Base-by-base conservation (phyloP, 2,329 filamentous ascomycete species). In the Penicillium hesseltinei region DNA sequence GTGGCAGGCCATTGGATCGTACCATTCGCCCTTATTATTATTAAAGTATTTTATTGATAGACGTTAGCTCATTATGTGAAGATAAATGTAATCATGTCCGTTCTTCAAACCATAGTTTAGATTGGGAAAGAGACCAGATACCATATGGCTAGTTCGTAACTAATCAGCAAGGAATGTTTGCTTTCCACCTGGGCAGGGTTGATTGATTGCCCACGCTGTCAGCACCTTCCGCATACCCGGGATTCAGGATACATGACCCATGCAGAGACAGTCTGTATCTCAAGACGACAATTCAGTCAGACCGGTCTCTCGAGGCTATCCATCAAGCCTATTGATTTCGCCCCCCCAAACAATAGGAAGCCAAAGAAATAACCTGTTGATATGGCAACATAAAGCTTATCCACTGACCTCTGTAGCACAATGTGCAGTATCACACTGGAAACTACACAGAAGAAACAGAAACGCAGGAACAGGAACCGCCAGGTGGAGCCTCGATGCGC, bases 31-130 rank as follows among this genome's bases (percentile, higher is more conserved):
- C 47, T 60, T 58, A 51, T 61, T 62, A 58, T 62, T 60, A 63
- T 56, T 57, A 60, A 54, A 57, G 33, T 57, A 56, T 52, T 50
- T 51, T 51, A 60, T 64, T 62, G 62, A 66, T 62, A 60, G 57
- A 57, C 10, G 21, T 54, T 31, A 51, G 52, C 44, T 56, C 44
- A 46, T 56, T 43, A 59, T 62, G 59, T 57, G 51, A 61, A 64
- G 51, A 50, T 58, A 56, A 66, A 66, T 62, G 54, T 65, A 66
- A 66, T 66, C 60, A 47, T 44, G 45, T 13, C 35, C 39, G 33
- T 42, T 48, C 23, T 39, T 36, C 5, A 36, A 23, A 21, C 11
- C 2, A 23, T 40, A 13, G 19, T 29, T 4, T 27, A 29, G 15
- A 27, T 38, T 19, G 19, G 6, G 8, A 9, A 15, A 36, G 31